Conservation (phyloP, 2,329 filamentous ascomycete species). For the Exutisphaerella laricina region DNA sequence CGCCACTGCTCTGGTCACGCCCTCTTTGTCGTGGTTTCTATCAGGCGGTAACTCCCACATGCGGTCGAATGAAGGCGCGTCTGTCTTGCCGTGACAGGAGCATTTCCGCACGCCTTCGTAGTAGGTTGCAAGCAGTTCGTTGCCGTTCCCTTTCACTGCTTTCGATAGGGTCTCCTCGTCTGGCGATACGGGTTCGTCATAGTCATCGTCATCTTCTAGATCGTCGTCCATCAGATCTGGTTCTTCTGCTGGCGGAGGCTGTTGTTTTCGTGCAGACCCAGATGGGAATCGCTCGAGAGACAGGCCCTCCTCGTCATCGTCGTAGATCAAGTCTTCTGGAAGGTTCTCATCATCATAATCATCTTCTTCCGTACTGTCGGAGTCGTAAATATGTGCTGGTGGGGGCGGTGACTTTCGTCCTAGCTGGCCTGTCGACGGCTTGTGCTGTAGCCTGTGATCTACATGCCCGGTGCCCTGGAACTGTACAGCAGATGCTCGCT, state of each 20-base stretch:
- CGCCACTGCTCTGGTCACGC: constrained; percentile 26
- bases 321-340: constrained; percentile 18
- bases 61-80: constrained; percentile 25
- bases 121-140: constrained; percentile 22
- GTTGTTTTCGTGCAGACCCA: constrained; percentile 18
- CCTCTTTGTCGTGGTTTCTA: constrained; percentile 16
- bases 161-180: constrained; percentile 22
- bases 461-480: constrained; percentile 28
- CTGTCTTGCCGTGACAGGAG: constrained; percentile 27
- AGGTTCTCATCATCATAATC: constrained; percentile 21
- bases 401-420: constrained; percentile 27
- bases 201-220: constrained; percentile 26
- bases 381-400: constrained; percentile 14
- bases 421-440: constrained; percentile 22
- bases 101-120: constrained; percentile 30
- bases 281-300: constrained; percentile 30
- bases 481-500: constrained; percentile 15
- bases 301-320: constrained; percentile 26
- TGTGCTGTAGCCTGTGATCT: constrained; percentile 15
- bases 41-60: constrained; percentile 30
- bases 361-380: constrained; percentile 20
- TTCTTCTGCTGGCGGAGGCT: constrained; percentile 12
- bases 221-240: constrained; percentile 26
- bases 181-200: constrained; percentile 27
- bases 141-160: constrained; percentile 25